Conservation (phyloP, 768 basidiomycete genomes). For the Boletus vinaceobasis region DNA sequence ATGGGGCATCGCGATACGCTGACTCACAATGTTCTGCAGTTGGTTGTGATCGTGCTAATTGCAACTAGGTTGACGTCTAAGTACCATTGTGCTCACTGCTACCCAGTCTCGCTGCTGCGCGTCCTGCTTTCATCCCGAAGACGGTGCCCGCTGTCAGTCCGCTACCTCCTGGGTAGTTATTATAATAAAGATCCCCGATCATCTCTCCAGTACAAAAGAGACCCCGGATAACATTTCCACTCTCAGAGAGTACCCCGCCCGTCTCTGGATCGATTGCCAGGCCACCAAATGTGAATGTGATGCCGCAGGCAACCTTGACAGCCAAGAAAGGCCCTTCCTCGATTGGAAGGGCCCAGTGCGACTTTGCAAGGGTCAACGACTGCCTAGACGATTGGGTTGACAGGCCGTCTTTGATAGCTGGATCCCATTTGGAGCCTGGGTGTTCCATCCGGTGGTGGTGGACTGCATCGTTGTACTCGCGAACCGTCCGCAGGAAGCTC, state of each 20-base stretch:
- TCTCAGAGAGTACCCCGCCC: constrained; percentile 46
- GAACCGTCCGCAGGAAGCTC: constrained; percentile 45
- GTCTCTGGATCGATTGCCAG: constrained; percentile 56
- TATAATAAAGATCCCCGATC: constrained; percentile 60
- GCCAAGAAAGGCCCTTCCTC: constrained; percentile 56
- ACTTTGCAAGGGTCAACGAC: constrained; percentile 48
- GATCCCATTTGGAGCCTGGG: constrained; percentile 48
- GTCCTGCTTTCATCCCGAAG: constrained; percentile 58
- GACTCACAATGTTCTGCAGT: background rate
- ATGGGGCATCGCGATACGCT: background rate
- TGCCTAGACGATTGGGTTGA: constrained; percentile 44
- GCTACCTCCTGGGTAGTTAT: constrained; percentile 69
- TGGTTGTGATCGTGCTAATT: background rate
- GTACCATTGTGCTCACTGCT: background rate
- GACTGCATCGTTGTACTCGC: constrained; percentile 50
- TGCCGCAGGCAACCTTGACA: constrained; percentile 65
- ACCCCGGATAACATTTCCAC: constrained; percentile 44
- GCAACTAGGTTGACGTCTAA: background rate
- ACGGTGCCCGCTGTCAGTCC: constrained; percentile 64
- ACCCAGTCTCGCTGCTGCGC: constrained; percentile 37
- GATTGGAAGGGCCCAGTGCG: constrained; percentile 65
- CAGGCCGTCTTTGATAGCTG: constrained; percentile 59
- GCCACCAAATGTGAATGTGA: constrained; percentile 74
- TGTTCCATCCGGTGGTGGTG: constrained; percentile 35
- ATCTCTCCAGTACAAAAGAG: constrained; percentile 69